These are phyloP conservation scores for Cystofilobasidium bisporidii DNA, from an alignment of 768 basidiomycete genomes.

Conservation along the genomic window DNA sequence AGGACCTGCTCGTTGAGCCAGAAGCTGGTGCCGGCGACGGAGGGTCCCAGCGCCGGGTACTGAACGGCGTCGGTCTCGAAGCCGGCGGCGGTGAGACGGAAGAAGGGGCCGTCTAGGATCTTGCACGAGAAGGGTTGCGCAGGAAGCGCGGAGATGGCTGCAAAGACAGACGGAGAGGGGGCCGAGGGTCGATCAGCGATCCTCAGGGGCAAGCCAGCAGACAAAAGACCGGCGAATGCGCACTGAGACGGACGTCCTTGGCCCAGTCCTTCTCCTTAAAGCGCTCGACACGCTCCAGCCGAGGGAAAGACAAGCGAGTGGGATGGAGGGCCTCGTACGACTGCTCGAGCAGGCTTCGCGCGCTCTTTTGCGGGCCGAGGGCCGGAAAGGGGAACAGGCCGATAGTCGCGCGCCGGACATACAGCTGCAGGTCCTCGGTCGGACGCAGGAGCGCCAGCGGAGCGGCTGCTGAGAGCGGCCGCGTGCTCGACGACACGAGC, in stretches of 20 bases:
- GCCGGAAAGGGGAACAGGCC: background rate
- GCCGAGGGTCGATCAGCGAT: background rate
- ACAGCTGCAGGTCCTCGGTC: background rate
- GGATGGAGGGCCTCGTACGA: background rate
- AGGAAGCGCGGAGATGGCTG: background rate
- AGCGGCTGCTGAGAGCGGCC: background rate
- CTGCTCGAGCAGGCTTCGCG: background rate
- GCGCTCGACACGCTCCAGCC: background rate
- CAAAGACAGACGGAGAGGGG: background rate
- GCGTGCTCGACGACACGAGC: background rate
- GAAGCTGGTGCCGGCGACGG: background rate
- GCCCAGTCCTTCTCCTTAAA: background rate
- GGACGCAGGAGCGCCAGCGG: background rate
- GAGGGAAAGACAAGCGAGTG: background rate
- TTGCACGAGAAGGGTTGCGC: background rate
- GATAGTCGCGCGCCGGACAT: background rate
- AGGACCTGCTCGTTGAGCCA: constrained; percentile 1
- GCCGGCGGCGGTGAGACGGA: background rate
- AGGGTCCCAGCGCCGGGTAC: background rate
- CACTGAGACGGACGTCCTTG: background rate
- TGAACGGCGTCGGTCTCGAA: background rate
- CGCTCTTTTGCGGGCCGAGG: background rate
- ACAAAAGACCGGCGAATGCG: background rate
- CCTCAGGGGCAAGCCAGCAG: background rate
- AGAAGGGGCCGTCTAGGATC: background rate